Evolutionary conservation across 768 basidiomycete genomes (phyloP).

Genomic region (Lentinula sp.): DNA sequence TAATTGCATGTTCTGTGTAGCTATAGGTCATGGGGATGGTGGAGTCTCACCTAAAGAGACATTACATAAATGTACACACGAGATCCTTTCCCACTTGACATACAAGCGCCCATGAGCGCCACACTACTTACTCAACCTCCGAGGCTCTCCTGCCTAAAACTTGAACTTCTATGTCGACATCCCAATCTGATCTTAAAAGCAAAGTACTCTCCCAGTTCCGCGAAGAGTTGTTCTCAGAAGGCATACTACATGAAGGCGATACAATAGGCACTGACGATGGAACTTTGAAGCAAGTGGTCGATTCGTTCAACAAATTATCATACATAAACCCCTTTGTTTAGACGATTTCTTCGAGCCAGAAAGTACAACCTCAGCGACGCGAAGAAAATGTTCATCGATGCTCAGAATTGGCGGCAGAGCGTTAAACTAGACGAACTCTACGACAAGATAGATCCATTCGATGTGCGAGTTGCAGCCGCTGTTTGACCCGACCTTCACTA

Average conservation of each 20-base stretch:
- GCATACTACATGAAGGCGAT: conserved; percentile 52
- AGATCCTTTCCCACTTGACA: no score
- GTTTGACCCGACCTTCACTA: background rate
- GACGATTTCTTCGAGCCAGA: conserved; percentile 74
- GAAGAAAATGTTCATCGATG: conserved; percentile 61
- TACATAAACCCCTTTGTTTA: conserved; percentile 17
- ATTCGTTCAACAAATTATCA: conserved; percentile 13
- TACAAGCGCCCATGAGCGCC: background rate
- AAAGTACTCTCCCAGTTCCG: conserved; percentile 47
- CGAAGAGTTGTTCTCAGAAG: conserved; percentile 43
- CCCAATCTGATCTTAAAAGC: background rate
- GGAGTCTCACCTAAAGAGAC: no score
- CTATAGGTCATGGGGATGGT: no score
- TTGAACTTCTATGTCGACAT: background rate
- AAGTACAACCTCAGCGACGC: conserved; percentile 54
- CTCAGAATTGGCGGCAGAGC: conserved; percentile 63
- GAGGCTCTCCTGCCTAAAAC: background rate
- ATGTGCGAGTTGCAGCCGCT: conserved; percentile 38
- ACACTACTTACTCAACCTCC: background rate
- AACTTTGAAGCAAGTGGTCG: conserved; percentile 59
- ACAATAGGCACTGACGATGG: conserved; percentile 55
- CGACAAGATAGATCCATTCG: conserved; percentile 31
- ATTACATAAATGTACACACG: no score
- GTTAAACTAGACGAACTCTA: conserved; percentile 31
- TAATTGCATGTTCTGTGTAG: no score